A percentile compares a stretch with the other conserved stretches of the same genome.
phyloP scores from a whole-genome alignment of 1,284 basidiomycete species.

The Cystobasidium sp. region DNA sequence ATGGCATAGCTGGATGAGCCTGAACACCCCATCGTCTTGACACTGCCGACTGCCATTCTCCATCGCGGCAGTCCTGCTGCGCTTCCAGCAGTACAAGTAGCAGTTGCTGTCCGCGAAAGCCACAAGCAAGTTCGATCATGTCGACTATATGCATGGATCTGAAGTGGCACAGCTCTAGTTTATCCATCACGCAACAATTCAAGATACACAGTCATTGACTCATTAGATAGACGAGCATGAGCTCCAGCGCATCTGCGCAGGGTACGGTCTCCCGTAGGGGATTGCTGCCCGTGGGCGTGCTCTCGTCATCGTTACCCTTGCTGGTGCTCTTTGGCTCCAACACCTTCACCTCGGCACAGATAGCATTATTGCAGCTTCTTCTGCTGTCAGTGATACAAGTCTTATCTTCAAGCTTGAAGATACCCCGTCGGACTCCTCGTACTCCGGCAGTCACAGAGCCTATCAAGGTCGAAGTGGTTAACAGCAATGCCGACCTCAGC shows the following conservation, averaged over 20 bases:
- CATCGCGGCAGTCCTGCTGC: not conserved
- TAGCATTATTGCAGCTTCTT: slow-evolving; percentile 38
- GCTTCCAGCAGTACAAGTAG: not conserved
- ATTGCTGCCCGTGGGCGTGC: slow-evolving; percentile 20
- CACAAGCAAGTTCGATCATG: too few relatives aligned
- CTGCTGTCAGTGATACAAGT: slow-evolving; percentile 31
- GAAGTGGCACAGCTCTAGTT: too few relatives aligned
- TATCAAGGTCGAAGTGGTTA: slow-evolving; percentile 26
- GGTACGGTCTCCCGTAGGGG: slow-evolving; percentile 28
- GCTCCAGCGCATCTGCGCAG: slow-evolving; percentile 24
- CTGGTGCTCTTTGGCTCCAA: slow-evolving; percentile 30
- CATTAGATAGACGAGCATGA: not conserved
- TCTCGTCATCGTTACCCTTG: slow-evolving; percentile 23
- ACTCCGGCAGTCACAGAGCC: slow-evolving; percentile 20
- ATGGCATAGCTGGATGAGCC: slow-evolving; percentile 25
- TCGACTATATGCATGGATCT: too few relatives aligned
- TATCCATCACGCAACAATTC: not conserved
- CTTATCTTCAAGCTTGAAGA: slow-evolving; percentile 11
- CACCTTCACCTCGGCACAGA: slow-evolving; percentile 27
- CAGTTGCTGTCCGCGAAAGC: too few relatives aligned
- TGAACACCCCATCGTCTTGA: slow-evolving; percentile 8
- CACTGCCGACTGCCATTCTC: slow-evolving; percentile 7
- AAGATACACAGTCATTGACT: not conserved
- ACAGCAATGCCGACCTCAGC: not conserved
- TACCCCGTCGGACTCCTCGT: slow-evolving; percentile 6